phyloP scores from a whole-genome alignment of 495 filamentous ascomycete genomes.

The Lasiosphaeria hispida region DNA sequence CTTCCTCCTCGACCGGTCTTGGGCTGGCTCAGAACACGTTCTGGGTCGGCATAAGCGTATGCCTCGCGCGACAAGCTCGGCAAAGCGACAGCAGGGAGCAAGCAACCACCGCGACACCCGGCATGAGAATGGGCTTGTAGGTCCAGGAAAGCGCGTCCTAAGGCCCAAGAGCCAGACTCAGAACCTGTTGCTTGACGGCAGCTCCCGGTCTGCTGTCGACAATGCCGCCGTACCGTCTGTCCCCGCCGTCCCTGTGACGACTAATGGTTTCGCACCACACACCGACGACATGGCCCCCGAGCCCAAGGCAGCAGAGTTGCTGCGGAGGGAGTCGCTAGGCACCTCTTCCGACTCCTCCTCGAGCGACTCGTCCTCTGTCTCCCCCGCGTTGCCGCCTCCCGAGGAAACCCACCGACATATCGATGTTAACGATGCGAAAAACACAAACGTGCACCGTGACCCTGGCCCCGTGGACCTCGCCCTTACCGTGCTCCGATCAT shows the following conservation, averaged over 20 bases:
- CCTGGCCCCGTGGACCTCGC: constrained; percentile 66
- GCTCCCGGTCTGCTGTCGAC: constrained; percentile 28
- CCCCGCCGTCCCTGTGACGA: constrained; percentile 33
- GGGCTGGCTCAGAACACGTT: constrained; percentile 52
- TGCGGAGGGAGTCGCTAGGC: constrained; percentile 46
- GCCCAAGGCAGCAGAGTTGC: constrained; percentile 35
- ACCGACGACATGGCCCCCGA: constrained; percentile 41
- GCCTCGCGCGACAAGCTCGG: constrained; percentile 66
- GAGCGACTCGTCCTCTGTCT: constrained; percentile 41
- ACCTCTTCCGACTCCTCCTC: constrained; percentile 50
- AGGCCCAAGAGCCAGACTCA: constrained; percentile 50
- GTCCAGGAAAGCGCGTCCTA: constrained; percentile 75
- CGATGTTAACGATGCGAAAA: constrained; percentile 65
- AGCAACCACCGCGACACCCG: constrained; percentile 71
- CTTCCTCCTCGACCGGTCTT: constrained; percentile 13
- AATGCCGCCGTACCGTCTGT: constrained; percentile 37
- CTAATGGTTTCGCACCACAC: constrained; percentile 37
- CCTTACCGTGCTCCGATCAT: constrained; percentile 83
- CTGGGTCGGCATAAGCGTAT: constrained; percentile 58
- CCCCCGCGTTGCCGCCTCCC: constrained; percentile 36
- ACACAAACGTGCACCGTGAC: constrained; percentile 60
- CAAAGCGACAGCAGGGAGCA: constrained; percentile 65
- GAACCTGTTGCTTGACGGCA: constrained; percentile 34
- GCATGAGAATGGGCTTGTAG: constrained; percentile 84
- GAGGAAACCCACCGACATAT: constrained; percentile 56